Percentiles rank a stretch among this genome's conserved stretches.
Evolutionary conservation across 805 yeast species (phyloP).

Genomic region (Yarrowia alimentaria): DNA sequence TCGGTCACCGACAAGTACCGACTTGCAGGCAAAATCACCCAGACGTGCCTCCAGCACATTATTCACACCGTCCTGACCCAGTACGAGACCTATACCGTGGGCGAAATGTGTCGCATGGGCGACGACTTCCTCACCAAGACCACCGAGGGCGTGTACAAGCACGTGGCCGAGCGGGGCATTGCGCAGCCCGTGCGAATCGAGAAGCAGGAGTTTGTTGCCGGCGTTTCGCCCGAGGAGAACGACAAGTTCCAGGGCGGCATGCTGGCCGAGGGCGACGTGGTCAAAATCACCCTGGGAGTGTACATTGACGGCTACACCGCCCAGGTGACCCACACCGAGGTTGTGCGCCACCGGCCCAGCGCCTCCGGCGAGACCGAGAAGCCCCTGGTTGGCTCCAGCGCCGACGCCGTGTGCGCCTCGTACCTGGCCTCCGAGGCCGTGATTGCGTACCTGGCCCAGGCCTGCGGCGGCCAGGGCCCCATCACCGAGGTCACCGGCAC

Average conservation of each 20-base stretch:
- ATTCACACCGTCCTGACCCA: slow-evolving; percentile 33
- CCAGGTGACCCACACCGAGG: slow-evolving; percentile 79
- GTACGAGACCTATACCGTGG: slow-evolving; percentile 33
- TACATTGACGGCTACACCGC: slow-evolving; percentile 96
- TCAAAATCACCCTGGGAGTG: slow-evolving; percentile 80
- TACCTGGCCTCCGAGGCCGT: slow-evolving; percentile 87
- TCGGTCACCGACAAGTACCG: slow-evolving; percentile 75
- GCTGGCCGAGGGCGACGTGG: slow-evolving; percentile 76
- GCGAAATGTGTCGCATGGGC: slow-evolving; percentile 75
- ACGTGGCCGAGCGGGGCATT: slow-evolving; percentile 74
- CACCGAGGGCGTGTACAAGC: slow-evolving; percentile 56
- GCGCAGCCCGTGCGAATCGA: slow-evolving; percentile 89
- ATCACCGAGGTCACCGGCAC: slow-evolving; percentile 56
- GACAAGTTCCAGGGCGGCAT: slow-evolving; percentile 43
- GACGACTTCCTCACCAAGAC: slow-evolving; percentile 70
- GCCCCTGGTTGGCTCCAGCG: slow-evolving; percentile 78
- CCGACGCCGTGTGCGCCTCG: slow-evolving; percentile 87
- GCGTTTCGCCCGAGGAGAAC: slow-evolving; percentile 74
- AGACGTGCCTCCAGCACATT: slow-evolving; percentile 71
- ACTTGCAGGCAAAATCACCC: slow-evolving; percentile 84
- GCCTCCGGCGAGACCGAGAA: slow-evolving; percentile 55
- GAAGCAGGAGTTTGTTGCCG: slow-evolving; percentile 71
- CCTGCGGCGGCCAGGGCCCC: slow-evolving; percentile 32
- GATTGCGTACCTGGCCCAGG: slow-evolving; percentile 68
- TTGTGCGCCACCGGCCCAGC: slow-evolving; percentile 51